Evolutionary conservation across 305 asterid genomes (phyloP).

Genomic region (Fraxinus ornus): DNA sequence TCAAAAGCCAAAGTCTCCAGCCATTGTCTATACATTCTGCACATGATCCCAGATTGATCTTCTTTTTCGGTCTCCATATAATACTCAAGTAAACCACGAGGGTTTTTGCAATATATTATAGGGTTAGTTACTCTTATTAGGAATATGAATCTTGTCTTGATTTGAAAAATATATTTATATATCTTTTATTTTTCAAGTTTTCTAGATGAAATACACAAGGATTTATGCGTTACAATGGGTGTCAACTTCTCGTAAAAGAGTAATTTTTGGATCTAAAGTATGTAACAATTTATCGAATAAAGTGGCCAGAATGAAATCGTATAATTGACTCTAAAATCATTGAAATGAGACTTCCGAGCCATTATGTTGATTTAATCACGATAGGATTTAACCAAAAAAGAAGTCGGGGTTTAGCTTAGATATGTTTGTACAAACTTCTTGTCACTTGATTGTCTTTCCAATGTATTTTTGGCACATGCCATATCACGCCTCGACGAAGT

Average conservation of each 20-base stretch:
- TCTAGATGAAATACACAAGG: background rate
- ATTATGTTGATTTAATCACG: no score
- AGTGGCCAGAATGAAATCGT: no score
- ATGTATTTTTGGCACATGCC: background rate
- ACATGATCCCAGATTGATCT: constrained; percentile 59
- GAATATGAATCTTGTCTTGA: background rate
- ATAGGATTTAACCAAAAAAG: no score
- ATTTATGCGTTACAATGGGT: background rate
- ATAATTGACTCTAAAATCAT: background rate
- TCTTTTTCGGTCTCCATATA: constrained; percentile 16
- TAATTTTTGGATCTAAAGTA: no score
- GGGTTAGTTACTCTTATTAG: background rate
- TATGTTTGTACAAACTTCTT: background rate
- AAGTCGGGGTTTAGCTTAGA: no score
- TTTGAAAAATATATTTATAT: background rate
- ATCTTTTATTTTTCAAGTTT: background rate
- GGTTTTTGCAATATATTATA: background rate
- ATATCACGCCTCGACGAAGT: background rate
- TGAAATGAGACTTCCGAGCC: background rate
- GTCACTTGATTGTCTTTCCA: background rate
- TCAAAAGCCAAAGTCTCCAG: constrained; percentile 35
- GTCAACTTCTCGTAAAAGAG: background rate
- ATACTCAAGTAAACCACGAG: constrained; percentile 24
- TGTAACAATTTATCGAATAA: no score
- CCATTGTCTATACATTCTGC: constrained; percentile 31